Conservation (phyloP, 2,329 filamentous ascomycete species). For the Beauveria medogensis region DNA sequence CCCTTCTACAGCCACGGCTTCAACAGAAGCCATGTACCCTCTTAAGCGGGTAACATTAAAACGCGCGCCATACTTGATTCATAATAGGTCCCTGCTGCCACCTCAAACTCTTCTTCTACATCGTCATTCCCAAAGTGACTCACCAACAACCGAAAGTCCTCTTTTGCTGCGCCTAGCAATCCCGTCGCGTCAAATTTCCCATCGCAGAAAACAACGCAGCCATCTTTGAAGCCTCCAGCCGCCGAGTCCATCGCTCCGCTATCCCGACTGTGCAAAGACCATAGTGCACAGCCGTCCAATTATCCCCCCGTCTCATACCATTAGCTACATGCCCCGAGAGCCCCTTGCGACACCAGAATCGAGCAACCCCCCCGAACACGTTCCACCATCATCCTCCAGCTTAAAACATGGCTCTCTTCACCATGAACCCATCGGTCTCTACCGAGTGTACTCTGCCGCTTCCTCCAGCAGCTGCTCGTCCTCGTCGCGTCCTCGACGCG, state of each 20-base stretch:
- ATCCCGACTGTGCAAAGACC: constrained; percentile 42
- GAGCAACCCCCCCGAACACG: constrained; percentile 29
- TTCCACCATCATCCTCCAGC: constrained; percentile 23
- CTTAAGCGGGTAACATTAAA: not conserved
- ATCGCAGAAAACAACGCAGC: constrained; percentile 1
- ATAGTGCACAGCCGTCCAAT: constrained; percentile 41
- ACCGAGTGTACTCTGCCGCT: constrained; percentile 23
- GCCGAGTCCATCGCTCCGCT: constrained; percentile 7
- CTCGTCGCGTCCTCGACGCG: constrained; percentile 24
- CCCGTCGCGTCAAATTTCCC: constrained; percentile 4
- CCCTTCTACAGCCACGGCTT: no score
- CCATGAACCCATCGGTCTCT: constrained; percentile 32
- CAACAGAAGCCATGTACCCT: not conserved
- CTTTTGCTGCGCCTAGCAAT: not conserved
- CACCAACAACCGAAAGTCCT: not conserved
- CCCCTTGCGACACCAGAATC: constrained; percentile 38
- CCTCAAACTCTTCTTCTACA: not conserved
- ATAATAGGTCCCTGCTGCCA: not conserved
- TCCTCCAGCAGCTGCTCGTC: constrained; percentile 29
- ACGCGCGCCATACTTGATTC: not conserved
- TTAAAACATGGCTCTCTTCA: constrained; percentile 51
- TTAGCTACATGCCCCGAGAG: constrained; percentile 59
- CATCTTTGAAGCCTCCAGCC: not conserved
- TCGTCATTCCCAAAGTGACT: constrained; percentile 10
- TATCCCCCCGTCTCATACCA: constrained; percentile 25